These are phyloP conservation scores for Stramenopiles sp. DNA, from an alignment of 352 stramenopile genomes.

Conservation along the genomic window DNA sequence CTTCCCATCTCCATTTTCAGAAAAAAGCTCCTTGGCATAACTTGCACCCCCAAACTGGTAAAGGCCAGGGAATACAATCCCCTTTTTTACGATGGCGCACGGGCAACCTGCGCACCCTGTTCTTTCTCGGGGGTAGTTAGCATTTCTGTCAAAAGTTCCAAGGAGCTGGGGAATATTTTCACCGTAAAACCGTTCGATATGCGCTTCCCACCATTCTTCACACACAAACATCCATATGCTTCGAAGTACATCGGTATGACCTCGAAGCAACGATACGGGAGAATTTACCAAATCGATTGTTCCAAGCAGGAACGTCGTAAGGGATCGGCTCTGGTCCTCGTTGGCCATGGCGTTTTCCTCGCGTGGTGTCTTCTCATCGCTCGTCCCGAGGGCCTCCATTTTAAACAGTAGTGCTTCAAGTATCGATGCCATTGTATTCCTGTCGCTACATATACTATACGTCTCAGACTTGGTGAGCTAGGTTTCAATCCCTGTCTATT, in stretches of 20 bases:
- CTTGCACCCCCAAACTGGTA: too few relatives aligned
- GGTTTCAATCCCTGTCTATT: neutral
- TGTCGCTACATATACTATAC: neutral
- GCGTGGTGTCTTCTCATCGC: neutral
- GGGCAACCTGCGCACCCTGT: too few relatives aligned
- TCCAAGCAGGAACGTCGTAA: conserved; percentile 14
- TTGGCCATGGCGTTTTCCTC: neutral
- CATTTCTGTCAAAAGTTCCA: too few relatives aligned
- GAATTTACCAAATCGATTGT: conserved; percentile 11
- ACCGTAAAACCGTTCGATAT: neutral
- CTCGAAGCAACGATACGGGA: conserved; percentile 9
- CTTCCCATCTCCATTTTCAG: neutral
- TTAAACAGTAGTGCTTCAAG: neutral
- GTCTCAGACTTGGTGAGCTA: neutral
- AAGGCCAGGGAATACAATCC: neutral
- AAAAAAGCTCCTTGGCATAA: neutral
- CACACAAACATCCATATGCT: conserved; percentile 1
- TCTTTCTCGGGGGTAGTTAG: too few relatives aligned
- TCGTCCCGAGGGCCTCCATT: neutral
- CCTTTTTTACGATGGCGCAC: neutral
- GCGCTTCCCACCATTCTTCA: neutral
- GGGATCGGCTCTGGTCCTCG: neutral
- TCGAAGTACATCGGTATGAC: conserved; percentile 13
- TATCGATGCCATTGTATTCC: neutral
- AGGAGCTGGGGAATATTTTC: conserved; percentile 10